Evolutionary conservation across 2,329 filamentous ascomycete genomes (phyloP).

Genomic region (Verticillium nubilum): DNA sequence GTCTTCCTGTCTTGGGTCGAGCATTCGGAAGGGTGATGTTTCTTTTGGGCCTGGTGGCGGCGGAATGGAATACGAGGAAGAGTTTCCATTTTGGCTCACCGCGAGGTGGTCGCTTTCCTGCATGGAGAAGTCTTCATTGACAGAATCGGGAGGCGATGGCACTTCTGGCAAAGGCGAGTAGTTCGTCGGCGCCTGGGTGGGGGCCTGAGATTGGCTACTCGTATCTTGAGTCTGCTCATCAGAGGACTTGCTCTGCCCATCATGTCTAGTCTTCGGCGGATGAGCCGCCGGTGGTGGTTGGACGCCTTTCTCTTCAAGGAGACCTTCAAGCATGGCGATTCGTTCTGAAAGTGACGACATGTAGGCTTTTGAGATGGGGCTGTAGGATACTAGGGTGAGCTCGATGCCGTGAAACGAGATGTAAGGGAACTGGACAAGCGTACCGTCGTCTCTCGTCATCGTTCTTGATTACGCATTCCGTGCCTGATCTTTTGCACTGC

Average conservation of each 20-base stretch:
- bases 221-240: slow-evolving; percentile 13
- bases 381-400: slow-evolving; percentile 16
- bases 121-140: slow-evolving; percentile 22
- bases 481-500: slow-evolving; percentile 45
- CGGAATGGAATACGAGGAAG: slow-evolving; percentile 4
- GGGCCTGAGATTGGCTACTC: background rate
- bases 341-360: slow-evolving; percentile 51
- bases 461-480: slow-evolving; percentile 50
- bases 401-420: background rate
- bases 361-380: slow-evolving; percentile 53
- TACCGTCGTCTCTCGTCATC: slow-evolving; percentile 51
- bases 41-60: slow-evolving; percentile 18
- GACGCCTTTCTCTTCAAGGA: slow-evolving; percentile 44
- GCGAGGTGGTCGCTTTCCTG: slow-evolving; percentile 19
- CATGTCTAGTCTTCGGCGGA: slow-evolving; percentile 45
- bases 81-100: slow-evolving; percentile 8
- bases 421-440: slow-evolving; percentile 8
- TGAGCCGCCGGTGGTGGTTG: slow-evolving; percentile 44
- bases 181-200: slow-evolving; percentile 1
- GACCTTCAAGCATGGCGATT: slow-evolving; percentile 43
- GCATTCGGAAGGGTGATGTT: slow-evolving; percentile 27
- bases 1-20: slow-evolving; percentile 36
- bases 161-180: slow-evolving; percentile 16
- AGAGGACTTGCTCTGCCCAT: slow-evolving; percentile 19
- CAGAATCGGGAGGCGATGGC: slow-evolving; percentile 25